Conservation (phyloP, 1,284 basidiomycete genomes). For the Puccinia coronata region DNA sequence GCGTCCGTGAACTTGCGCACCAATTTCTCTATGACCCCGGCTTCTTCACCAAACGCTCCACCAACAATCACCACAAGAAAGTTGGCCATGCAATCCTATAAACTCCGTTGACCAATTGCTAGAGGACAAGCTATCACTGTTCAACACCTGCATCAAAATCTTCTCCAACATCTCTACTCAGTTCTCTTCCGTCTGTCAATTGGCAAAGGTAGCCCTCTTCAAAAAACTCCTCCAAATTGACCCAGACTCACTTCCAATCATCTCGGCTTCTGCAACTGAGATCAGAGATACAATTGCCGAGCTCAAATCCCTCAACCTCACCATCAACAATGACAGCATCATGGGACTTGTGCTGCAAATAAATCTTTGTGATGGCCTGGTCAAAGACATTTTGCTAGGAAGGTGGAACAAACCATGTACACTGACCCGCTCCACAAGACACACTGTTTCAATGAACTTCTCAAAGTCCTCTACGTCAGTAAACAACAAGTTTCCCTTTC, state of each 20-base stretch:
- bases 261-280: neutral
- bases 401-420: neutral
- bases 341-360: neutral
- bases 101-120: neutral
- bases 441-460: neutral
- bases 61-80: neutral
- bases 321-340: neutral
- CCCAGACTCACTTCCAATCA: neutral
- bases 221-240: neutral
- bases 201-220: neutral
- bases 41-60: neutral
- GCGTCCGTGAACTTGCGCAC: no score
- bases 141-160: neutral
- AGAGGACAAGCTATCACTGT: neutral
- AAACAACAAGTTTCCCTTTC: neutral
- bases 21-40: neutral
- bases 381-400: neutral
- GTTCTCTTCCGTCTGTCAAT: neutral
- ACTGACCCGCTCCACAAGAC: neutral
- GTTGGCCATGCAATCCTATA: neutral
- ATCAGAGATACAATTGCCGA: neutral
- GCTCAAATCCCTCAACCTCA: no score
- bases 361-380: neutral
- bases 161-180: neutral
- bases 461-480: neutral